These are phyloP conservation scores for Picea glauca DNA, from an alignment of 75 land plant genomes.

Conservation along the genomic window DNA sequence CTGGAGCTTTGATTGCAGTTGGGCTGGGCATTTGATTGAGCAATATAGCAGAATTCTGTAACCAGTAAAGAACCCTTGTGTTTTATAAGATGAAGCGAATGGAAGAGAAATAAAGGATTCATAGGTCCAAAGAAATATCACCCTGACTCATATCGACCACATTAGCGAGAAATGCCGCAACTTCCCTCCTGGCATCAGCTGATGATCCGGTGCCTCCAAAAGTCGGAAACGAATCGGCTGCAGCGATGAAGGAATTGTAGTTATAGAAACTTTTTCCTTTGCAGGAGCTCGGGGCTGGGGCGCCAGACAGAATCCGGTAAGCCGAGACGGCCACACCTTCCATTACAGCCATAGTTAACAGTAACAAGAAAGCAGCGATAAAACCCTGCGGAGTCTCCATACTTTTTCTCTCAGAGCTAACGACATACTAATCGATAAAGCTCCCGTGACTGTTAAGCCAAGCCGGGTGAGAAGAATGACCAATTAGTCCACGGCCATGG, in stretches of 20 bases:
- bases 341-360: too few species aligned
- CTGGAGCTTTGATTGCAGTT: background rate
- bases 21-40: background rate
- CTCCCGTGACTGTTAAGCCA: too few species aligned
- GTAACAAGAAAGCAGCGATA: too few species aligned
- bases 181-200: constrained; percentile 1
- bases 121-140: background rate
- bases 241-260: constrained; percentile 9
- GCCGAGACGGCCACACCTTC: too few species aligned
- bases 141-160: background rate
- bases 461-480: too few species aligned
- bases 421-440: too few species aligned
- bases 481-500: too few species aligned
- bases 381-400: too few species aligned
- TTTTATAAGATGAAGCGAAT: background rate
- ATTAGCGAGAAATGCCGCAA: constrained; percentile 18
- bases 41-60: background rate
- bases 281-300: background rate
- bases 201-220: constrained; percentile 15
- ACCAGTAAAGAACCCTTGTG: background rate
- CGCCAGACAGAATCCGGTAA: background rate
- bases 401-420: too few species aligned
- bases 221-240: constrained; percentile 5
- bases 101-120: too few species aligned
- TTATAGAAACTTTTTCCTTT: constrained; percentile 13